Evolutionary conservation across 1,139 yeast species (phyloP).

Genomic region (Schwanniomyces etchellsii): DNA sequence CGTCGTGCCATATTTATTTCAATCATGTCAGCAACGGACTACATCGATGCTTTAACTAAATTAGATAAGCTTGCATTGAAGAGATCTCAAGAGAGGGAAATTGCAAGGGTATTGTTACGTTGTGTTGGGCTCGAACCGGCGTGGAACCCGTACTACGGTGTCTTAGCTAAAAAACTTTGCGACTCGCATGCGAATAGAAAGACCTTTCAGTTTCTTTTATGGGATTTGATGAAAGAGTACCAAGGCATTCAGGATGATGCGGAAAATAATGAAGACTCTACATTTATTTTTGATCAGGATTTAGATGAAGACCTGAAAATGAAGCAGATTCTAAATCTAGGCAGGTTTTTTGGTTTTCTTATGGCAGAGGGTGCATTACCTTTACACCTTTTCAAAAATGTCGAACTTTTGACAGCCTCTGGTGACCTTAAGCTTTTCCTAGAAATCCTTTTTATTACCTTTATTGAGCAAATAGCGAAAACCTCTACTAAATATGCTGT

Average conservation of each 20-base stretch:
- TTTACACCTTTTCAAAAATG: slow-evolving; percentile 64
- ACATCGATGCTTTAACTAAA: slow-evolving; percentile 77
- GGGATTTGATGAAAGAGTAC: slow-evolving; percentile 80
- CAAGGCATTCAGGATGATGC: slow-evolving; percentile 44
- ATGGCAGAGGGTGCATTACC: slow-evolving; percentile 70
- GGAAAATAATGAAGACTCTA: slow-evolving; percentile 26
- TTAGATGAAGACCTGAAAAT: slow-evolving; percentile 44
- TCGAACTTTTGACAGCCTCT: slow-evolving; percentile 70
- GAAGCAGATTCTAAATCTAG: slow-evolving; percentile 62
- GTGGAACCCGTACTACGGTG: slow-evolving; percentile 87
- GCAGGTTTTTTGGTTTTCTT: slow-evolving; percentile 71
- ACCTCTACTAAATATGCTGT: slow-evolving; percentile 49
- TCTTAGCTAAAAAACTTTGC: slow-evolving; percentile 73
- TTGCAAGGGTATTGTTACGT: slow-evolving; percentile 78
- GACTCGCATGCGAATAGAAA: slow-evolving; percentile 66
- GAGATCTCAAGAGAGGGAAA: slow-evolving; percentile 80
- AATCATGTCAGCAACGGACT: slow-evolving; percentile 93
- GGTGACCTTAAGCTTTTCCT: slow-evolving; percentile 63
- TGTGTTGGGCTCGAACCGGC: slow-evolving; percentile 80
- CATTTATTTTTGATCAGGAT: slow-evolving; percentile 16
- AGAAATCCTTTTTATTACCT: slow-evolving; percentile 66
- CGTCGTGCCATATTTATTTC: slow-evolving; percentile 91
- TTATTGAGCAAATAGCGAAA: slow-evolving; percentile 63
- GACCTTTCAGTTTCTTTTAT: slow-evolving; percentile 80
- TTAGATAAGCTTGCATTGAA: slow-evolving; percentile 75